phyloP scores from a whole-genome alignment of 768 basidiomycete species.

The Asterophora parasitica region DNA sequence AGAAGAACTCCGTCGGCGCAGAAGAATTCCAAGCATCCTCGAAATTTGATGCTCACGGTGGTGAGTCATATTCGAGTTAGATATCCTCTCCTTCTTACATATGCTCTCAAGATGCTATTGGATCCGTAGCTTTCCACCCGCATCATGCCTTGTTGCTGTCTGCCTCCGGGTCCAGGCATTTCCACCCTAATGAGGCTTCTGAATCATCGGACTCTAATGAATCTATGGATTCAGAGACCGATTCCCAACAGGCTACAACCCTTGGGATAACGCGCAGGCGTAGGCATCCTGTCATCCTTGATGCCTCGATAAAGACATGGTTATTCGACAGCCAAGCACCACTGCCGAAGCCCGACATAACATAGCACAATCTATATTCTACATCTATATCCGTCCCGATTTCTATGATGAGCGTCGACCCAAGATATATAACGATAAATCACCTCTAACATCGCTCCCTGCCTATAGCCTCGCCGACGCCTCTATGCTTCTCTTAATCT shows the following conservation, averaged over 20 bases:
- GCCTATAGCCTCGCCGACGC: background rate
- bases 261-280: conserved; percentile 5
- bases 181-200: conserved; percentile 26
- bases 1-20: conserved; percentile 1
- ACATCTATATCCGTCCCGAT: background rate
- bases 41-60: conserved; percentile 50
- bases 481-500: conserved; percentile 3
- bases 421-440: too few species aligned
- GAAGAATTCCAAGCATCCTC: conserved; percentile 25
- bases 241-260: conserved; percentile 9
- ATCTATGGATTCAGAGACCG: conserved; percentile 20
- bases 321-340: conserved; percentile 13
- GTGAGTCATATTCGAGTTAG: conserved; percentile 30
- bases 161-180: conserved; percentile 76
- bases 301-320: conserved; percentile 32
- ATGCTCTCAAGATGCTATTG: conserved; percentile 57
- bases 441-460: too few species aligned
- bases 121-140: conserved; percentile 73
- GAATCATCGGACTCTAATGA: conserved; percentile 25
- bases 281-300: conserved; percentile 24
- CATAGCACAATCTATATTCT: background rate
- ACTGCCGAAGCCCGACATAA: too few species aligned
- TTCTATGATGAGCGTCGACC: too few species aligned
- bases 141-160: conserved; percentile 53
- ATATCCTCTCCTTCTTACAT: background rate